Evolutionary conservation across 495 filamentous ascomycete species (phyloP), one percentile per base, ranked within the genome.

Genomic region (Tuber brumale): DNA sequence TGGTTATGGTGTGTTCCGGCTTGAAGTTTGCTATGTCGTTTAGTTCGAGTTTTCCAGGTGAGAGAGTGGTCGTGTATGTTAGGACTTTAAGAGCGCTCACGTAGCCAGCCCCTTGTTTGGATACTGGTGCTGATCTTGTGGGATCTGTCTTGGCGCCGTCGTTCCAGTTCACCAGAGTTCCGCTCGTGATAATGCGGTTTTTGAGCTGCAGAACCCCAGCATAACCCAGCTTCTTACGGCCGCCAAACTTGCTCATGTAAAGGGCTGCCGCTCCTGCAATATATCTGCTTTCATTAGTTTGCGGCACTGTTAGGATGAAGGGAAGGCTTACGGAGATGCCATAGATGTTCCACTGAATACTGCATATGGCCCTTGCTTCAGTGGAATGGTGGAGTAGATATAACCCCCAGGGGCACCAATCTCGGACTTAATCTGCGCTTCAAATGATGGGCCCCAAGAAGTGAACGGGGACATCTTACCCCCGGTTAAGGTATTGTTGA

Each of bases 31-130:
- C 85, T 9, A 88, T 89, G 80, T 90, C 89, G 80, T 89, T 89
- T 83, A 90, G 89, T 31, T 87, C 85, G 48, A 89, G 84, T 79
- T 85, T 88, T 41, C 86, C 88, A 21, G 86, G 84, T 80, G 85
- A 86, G 71, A 89, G 82, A 21, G 87, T 83, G 7, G 87, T 89
- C 9, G 85, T 87, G 19, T 86, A 83, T 76, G 87, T 85, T n/a
- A 88, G 86, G 37, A 87, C 87, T 46, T 89, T 86, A 79, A 86
- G 87, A 14, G 88, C 88, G 77, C 90, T 86, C 45, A 90, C 83
- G 35, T 90, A 83, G 21, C 89, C 89, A 57, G 81, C 86, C 31
- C 89, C 89, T 76, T 89, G 88, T 76, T 91, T 88, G 6, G 85
- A 79, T 10, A 90, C 86, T 1, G 89, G 87, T 1, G 87, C 88